These are phyloP conservation scores for Strigomonas oncopelti DNA, from an alignment of 208 protist species.

Conservation along the genomic window DNA sequence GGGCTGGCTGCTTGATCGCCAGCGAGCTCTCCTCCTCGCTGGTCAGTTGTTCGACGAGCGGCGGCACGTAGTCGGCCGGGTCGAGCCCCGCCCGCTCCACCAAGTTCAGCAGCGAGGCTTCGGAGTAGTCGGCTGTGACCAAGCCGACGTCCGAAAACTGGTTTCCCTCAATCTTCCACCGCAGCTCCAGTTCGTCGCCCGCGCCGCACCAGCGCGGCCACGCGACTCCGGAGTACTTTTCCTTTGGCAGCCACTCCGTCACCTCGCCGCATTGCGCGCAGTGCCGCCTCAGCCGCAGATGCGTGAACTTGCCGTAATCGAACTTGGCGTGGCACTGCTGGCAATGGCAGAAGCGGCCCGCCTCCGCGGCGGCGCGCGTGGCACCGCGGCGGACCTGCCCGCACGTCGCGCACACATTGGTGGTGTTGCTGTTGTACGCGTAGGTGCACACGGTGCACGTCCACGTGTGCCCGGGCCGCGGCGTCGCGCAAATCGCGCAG, in stretches of 20 bases:
- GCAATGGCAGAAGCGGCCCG: constrained; percentile 28
- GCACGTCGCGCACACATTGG: constrained; percentile 60
- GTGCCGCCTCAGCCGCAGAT: constrained; percentile 35
- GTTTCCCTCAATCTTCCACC: constrained; percentile 40
- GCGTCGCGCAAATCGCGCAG: constrained; percentile 80
- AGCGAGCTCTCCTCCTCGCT: constrained; percentile 1
- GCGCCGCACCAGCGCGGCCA: constrained; percentile 50
- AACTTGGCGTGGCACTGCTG: constrained; percentile 36
- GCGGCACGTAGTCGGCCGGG: constrained; percentile 34
- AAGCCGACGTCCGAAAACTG: constrained; percentile 27
- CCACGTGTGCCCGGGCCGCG: constrained; percentile 68
- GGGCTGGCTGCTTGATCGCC: neutral
- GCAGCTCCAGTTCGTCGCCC: constrained; percentile 53
- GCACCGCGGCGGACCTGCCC: constrained; percentile 42
- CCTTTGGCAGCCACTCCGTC: constrained; percentile 66
- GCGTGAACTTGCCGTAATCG: constrained; percentile 42
- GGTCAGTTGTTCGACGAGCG: constrained; percentile 21
- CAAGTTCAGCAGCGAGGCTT: constrained; percentile 30
- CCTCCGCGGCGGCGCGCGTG: constrained; percentile 7
- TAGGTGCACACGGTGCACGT: constrained; percentile 70
- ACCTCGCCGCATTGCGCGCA: constrained; percentile 46
- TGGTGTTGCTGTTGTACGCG: constrained; percentile 64
- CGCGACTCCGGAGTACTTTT: constrained; percentile 37
- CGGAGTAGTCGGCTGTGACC: constrained; percentile 36
- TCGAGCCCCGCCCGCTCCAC: constrained; percentile 26